A percentile compares a stretch with the other conserved stretches of the same genome.
Conservation (phyloP, 495 filamentous ascomycete genomes). For the Aspergillus olivimuriae region DNA sequence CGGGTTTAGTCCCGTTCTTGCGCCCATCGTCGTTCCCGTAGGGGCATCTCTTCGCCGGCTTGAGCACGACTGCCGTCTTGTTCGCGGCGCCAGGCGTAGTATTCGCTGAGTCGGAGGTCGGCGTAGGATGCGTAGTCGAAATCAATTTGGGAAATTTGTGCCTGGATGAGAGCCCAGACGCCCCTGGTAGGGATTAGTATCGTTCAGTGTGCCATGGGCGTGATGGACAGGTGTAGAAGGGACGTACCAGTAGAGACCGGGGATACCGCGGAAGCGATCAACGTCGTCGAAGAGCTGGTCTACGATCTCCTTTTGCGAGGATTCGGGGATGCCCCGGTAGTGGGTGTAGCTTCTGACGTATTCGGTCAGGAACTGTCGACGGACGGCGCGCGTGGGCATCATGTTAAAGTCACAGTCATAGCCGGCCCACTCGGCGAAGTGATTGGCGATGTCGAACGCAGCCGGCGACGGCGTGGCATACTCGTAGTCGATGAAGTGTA, state of each 20-base stretch:
- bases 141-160: constrained; percentile 89
- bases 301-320: constrained; percentile 55
- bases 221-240: not conserved
- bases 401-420: constrained; percentile 88
- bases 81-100: constrained; percentile 89
- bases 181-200: constrained; percentile 50
- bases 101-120: constrained; percentile 81
- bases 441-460: constrained; percentile 98
- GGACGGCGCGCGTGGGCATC: constrained; percentile 71
- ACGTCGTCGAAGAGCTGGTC: constrained; percentile 68
- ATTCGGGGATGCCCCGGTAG: constrained; percentile 28
- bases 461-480: constrained; percentile 90
- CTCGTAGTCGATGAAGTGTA: constrained; percentile 97
- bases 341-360: constrained; percentile 58
- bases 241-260: constrained; percentile 71
- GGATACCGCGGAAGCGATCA: constrained; percentile 80
- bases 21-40: constrained; percentile 83
- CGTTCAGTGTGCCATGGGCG: not conserved
- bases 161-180: constrained; percentile 95
- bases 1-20: constrained; percentile 37
- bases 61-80: constrained; percentile 51
- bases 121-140: constrained; percentile 96
- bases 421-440: constrained; percentile 97
- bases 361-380: constrained; percentile 73
- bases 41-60: constrained; percentile 53